Conservation (phyloP, 129 eudicot species). For the Glebionis coronaria region DNA sequence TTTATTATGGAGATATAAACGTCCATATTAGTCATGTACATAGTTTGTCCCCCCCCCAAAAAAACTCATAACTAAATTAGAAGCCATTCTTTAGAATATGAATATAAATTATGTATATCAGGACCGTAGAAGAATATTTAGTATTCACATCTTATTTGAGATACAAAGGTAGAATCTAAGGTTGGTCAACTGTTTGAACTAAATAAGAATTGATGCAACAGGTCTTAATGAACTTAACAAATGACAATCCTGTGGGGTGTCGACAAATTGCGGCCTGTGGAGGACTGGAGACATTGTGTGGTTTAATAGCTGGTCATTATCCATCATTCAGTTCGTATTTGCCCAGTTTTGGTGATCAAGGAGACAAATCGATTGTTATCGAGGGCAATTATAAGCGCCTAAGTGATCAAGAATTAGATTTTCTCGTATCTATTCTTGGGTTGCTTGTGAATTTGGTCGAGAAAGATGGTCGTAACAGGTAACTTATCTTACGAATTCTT, state of each 20-base stretch:
- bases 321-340: constrained; percentile 57
- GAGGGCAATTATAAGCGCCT: constrained; percentile 44
- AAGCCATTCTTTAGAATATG: neutral
- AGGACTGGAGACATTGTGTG: constrained; percentile 75
- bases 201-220: constrained; percentile 22
- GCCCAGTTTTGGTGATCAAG: constrained; percentile 31
- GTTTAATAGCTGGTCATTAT: constrained; percentile 80
- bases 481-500: neutral
- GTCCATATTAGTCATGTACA: too few relatives aligned
- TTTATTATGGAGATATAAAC: neutral
- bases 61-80: neutral
- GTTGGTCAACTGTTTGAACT: constrained; percentile 1
- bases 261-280: constrained; percentile 89
- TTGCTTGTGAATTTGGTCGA: constrained; percentile 90
- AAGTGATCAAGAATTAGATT: constrained; percentile 76
- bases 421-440: constrained; percentile 89
- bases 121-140: neutral
- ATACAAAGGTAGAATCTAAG: constrained; percentile 6
- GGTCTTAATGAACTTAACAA: constrained; percentile 94
- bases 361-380: constrained; percentile 35
- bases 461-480: constrained; percentile 86
- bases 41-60: too few relatives aligned
- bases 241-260: constrained; percentile 86
- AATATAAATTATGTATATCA: neutral
- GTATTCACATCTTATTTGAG: neutral